These are phyloP conservation scores for Ephemerocybe angulata DNA, from an alignment of 768 basidiomycete genomes.

Conservation along the genomic window DNA sequence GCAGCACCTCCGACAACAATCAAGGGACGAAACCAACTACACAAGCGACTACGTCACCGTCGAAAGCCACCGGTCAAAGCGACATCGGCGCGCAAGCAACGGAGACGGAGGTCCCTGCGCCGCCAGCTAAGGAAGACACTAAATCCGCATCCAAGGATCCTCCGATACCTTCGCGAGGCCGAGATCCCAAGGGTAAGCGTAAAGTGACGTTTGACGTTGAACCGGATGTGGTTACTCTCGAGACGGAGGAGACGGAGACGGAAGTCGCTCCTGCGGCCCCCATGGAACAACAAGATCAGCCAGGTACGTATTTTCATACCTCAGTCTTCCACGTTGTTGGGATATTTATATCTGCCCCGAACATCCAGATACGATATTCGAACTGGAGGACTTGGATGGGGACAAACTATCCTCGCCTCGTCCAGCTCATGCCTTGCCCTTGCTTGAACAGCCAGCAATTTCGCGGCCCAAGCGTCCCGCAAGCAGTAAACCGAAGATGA, in stretches of 20 bases:
- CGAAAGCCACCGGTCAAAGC: conserved; percentile 15
- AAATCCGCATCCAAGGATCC: not conserved
- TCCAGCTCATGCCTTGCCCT: conserved; percentile 32
- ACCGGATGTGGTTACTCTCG: conserved; percentile 49
- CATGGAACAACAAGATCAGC: conserved; percentile 23
- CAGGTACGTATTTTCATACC: too few species aligned
- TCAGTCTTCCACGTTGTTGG: not conserved
- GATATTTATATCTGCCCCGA: conserved; percentile 7
- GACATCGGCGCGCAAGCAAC: not conserved
- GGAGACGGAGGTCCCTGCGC: conserved; percentile 10
- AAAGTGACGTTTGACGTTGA: conserved; percentile 74
- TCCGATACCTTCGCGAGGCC: conserved; percentile 22
- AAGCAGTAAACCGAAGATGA: conserved; percentile 28
- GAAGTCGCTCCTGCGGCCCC: conserved; percentile 28
- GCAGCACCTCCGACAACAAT: conserved; percentile 13
- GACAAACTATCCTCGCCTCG: conserved; percentile 36
- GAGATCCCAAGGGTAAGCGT: conserved; percentile 49
- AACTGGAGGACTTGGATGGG: conserved; percentile 60
- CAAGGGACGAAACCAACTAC: conserved; percentile 16
- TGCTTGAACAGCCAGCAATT: conserved; percentile 39
- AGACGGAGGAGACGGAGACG: conserved; percentile 30
- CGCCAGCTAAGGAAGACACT: not conserved
- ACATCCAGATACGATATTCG: conserved; percentile 60
- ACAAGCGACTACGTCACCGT: conserved; percentile 14
- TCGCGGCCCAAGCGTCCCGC: conserved; percentile 29